A percentile compares a stretch with the other conserved stretches of the same genome.
Conservation (phyloP, 2,329 filamentous ascomycete genomes). For the Penicillium rolfsii region DNA sequence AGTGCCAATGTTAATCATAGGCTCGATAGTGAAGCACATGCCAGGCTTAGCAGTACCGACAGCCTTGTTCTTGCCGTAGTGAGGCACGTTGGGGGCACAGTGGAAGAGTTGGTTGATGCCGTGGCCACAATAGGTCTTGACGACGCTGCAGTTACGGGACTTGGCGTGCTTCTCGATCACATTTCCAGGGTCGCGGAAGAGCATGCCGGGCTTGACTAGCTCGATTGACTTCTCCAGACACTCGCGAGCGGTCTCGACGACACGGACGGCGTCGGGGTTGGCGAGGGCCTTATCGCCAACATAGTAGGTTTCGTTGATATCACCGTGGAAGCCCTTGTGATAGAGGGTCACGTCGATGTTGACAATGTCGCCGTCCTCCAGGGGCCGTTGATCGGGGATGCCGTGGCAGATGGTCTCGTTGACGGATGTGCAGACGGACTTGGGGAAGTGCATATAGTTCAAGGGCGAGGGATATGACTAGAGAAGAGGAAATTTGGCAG, state of each 20-base stretch:
- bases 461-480: constrained; percentile 93
- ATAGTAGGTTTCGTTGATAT: constrained; percentile 98
- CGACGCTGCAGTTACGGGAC: constrained; percentile 79
- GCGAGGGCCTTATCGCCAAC: constrained; percentile 84
- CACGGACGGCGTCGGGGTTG: constrained; percentile 82
- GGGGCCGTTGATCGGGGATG: constrained; percentile 85
- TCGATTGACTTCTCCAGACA: constrained; percentile 90
- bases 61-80: constrained; percentile 98
- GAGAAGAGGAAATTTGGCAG: not conserved
- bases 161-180: constrained; percentile 96
- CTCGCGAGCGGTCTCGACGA: constrained; percentile 87
- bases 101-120: constrained; percentile 95
- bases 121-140: constrained; percentile 95
- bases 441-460: constrained; percentile 95
- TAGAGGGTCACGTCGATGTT: constrained; percentile 97
- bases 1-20: constrained; percentile 93
- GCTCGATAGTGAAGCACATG: constrained; percentile 99
- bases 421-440: constrained; percentile 93
- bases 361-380: constrained; percentile 91
- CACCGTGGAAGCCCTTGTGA: constrained; percentile 92
- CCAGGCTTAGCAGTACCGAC: constrained; percentile 91
- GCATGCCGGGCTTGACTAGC: constrained; percentile 86
- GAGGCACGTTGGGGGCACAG: constrained; percentile 88
- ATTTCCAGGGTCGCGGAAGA: constrained; percentile 91
- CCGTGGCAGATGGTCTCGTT: constrained; percentile 99